Percentiles rank a stretch among this genome's conserved stretches.
These are phyloP conservation scores for Apiospora rasikravindrae DNA, from an alignment of 2,329 filamentous ascomycete genomes.

Conservation along the genomic window DNA sequence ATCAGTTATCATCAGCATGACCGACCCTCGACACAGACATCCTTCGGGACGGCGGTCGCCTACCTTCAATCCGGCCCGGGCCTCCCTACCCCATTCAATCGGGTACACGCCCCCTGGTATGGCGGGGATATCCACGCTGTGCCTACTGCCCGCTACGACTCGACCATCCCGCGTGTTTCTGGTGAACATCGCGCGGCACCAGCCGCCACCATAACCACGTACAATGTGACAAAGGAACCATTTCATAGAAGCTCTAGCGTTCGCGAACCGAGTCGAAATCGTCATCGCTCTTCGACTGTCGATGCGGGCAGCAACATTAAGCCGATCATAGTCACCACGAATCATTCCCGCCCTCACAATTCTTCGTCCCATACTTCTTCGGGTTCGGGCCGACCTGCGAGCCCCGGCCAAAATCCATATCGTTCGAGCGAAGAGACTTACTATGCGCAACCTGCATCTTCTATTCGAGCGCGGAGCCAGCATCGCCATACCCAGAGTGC, in stretches of 20 bases:
- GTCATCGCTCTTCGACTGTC: constrained; percentile 55
- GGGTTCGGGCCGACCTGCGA: constrained; percentile 42
- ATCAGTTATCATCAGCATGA: constrained; percentile 43
- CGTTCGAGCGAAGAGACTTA: constrained; percentile 59
- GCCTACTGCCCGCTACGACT: constrained; percentile 47
- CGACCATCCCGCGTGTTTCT: constrained; percentile 40
- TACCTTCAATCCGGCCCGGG: constrained; percentile 54
- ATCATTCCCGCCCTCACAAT: constrained; percentile 48
- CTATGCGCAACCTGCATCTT: constrained; percentile 64
- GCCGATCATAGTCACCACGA: constrained; percentile 63
- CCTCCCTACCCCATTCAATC: constrained; percentile 59
- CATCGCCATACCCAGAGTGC: constrained; percentile 52
- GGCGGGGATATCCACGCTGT: constrained; percentile 60
- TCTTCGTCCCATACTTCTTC: constrained; percentile 46
- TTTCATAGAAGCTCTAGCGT: constrained; percentile 52
- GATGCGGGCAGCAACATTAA: constrained; percentile 53
- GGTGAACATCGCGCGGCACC: constrained; percentile 42
- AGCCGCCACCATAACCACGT: constrained; percentile 58
- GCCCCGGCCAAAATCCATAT: constrained; percentile 55
- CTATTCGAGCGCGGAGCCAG: constrained; percentile 56
- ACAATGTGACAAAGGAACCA: constrained; percentile 60
- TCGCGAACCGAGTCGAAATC: constrained; percentile 54
- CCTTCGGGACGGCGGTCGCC: constrained; percentile 49
- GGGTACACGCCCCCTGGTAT: constrained; percentile 50
- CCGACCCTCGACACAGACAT: constrained; percentile 52